These are phyloP conservation scores for Leccinum fallax DNA, from an alignment of 1,284 basidiomycete genomes.

Conservation along the genomic window DNA sequence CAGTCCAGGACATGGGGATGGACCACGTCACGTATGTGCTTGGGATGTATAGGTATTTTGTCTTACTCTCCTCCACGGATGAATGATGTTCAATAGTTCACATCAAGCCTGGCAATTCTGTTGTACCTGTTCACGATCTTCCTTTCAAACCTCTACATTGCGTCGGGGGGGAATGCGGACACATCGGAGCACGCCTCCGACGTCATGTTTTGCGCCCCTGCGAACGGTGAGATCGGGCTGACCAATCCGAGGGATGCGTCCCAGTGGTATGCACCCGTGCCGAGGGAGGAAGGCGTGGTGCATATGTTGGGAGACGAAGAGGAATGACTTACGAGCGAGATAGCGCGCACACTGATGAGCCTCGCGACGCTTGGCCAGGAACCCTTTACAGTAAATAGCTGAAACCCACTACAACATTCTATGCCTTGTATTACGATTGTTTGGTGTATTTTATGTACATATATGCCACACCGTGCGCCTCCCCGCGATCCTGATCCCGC, in stretches of 20 bases:
- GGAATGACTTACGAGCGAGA: constrained; percentile 16
- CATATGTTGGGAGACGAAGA: constrained; percentile 41
- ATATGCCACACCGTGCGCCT: too few relatives aligned
- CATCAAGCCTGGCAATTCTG: constrained; percentile 65
- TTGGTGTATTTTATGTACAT: neutral
- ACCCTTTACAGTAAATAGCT: too few relatives aligned
- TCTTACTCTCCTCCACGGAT: neutral
- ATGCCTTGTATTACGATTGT: neutral
- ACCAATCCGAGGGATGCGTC: constrained; percentile 27
- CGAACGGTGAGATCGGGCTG: constrained; percentile 35
- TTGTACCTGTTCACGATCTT: constrained; percentile 72
- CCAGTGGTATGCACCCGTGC: constrained; percentile 44
- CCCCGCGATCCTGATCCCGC: too few relatives aligned
- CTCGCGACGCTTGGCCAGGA: neutral
- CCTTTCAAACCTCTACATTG: constrained; percentile 59
- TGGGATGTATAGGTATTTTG: constrained; percentile 69
- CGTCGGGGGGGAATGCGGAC: constrained; percentile 62
- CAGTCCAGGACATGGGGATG: constrained; percentile 70
- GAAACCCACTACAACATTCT: neutral
- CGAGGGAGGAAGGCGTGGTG: constrained; percentile 29
- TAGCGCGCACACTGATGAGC: neutral
- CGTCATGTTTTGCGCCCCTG: constrained; percentile 24
- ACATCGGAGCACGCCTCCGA: constrained; percentile 9
- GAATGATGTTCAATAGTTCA: neutral
- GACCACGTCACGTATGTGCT: constrained; percentile 90